Base-by-base conservation (phyloP, 2,329 filamentous ascomycete genomes). In the Neonectria coccinea region DNA sequence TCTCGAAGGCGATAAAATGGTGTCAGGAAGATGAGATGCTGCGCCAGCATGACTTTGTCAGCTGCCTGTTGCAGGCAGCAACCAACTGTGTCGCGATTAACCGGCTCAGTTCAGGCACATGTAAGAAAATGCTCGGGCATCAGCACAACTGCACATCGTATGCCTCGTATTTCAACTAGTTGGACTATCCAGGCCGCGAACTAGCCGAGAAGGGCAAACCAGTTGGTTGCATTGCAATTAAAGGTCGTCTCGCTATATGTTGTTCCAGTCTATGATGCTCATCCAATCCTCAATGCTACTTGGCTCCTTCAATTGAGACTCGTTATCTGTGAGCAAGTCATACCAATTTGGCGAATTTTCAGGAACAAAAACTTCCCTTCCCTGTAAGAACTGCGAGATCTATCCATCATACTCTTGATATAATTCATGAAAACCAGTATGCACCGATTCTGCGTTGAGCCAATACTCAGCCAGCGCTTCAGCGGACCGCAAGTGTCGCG, bases 201-300 rank as follows among this genome's bases (percentile, higher is more conserved):
- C 41, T 16, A 18, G 10, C 22, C 14, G 27, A 18, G 22, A 12
- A 48, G 42, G 14, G 14, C 2, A 4, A 22, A 36, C 25, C 7
- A 6, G 25, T 25, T 29, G 7, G 11, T 14, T 25, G 20, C 20
- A 22, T 20, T 44, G 29, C 18, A 22, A 20, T 33, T 2, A 18
- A 16, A 31, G n/a, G 8, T 2, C 16, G 12, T 5, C 16, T 29
- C 16, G 6, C 18, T 45, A 59, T 16, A 59, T 45, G 44, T n/a
- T 59, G 36, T 59, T 68, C 70, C 70, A 72, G 44, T 71, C 68
- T 12, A 61, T 68, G 1, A 72, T 73, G 4, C 72, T 72, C 70
- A 72, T 71, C 70, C 70, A 72, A 18, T 71, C 70, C 47, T 72
- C 70, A 7, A 73, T 67, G 1, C 67, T 59, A 2, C 60, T 56